These are phyloP conservation scores for Barnettozyma hawaiiensis DNA, from an alignment of 1,139 yeast genomes.

Conservation along the genomic window DNA sequence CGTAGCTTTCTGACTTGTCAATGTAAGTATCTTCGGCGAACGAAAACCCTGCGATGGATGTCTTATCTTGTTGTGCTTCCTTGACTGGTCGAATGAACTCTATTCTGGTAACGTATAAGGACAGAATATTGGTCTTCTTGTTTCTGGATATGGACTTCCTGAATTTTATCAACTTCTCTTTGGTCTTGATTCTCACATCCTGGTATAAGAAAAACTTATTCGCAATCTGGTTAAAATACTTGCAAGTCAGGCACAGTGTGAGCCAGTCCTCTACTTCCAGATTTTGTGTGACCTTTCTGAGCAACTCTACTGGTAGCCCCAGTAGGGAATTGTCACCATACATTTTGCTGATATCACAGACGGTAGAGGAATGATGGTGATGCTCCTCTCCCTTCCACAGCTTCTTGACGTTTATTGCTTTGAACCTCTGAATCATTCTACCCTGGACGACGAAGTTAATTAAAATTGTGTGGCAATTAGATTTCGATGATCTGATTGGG, in stretches of 20 bases:
- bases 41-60: constrained; percentile 19
- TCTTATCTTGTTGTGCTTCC: constrained; percentile 20
- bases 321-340: constrained; percentile 18
- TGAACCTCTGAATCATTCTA: constrained; percentile 6
- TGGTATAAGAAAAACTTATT: constrained; percentile 37
- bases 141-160: constrained; percentile 23
- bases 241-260: constrained; percentile 34
- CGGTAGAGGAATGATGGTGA: constrained; percentile 6
- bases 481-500: neutral
- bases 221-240: constrained; percentile 34
- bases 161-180: constrained; percentile 15
- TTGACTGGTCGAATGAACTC: constrained; percentile 34
- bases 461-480: neutral
- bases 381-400: constrained; percentile 4
- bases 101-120: constrained; percentile 20
- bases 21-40: constrained; percentile 5
- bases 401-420: constrained; percentile 4
- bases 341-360: constrained; percentile 3
- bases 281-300: constrained; percentile 32
- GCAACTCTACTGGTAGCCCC: constrained; percentile 37
- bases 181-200: constrained; percentile 26
- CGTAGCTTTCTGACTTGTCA: constrained; percentile 26
- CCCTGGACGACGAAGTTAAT: no score
- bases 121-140: constrained; percentile 20
- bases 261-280: constrained; percentile 28